phyloP scores from a whole-genome alignment of 345 rosid species.

The Salix udensis region DNA sequence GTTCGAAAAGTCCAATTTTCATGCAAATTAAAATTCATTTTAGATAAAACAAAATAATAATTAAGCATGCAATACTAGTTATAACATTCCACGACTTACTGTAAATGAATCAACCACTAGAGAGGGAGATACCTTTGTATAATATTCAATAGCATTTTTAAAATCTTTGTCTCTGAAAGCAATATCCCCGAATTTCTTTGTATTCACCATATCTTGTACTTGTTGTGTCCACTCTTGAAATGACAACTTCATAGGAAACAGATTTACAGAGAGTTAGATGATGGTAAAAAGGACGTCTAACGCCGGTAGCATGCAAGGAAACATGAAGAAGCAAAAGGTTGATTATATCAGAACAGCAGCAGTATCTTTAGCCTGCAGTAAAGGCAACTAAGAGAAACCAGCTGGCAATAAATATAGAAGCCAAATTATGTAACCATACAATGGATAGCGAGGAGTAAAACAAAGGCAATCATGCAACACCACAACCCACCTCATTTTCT shows the following conservation, averaged over 20 bases:
- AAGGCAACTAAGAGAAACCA: background rate
- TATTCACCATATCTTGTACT: conserved; percentile 92
- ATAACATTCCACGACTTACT: background rate
- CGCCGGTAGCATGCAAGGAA: too few species aligned
- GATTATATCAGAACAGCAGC: too few species aligned
- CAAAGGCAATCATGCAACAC: background rate
- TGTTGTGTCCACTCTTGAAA: conserved; percentile 99
- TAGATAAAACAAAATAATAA: background rate
- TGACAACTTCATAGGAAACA: conserved; percentile 52
- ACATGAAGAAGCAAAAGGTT: too few species aligned
- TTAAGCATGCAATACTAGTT: background rate
- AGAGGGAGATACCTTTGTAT: conserved; percentile 62
- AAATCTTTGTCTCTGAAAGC: conserved; percentile 94
- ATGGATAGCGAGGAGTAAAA: too few species aligned
- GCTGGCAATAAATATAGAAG: background rate
- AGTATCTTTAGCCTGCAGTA: background rate
- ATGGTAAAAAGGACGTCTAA: background rate
- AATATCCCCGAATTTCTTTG: conserved; percentile 87
- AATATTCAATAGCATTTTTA: conserved; percentile 79
- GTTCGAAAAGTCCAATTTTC: too few species aligned
- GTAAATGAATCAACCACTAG: background rate
- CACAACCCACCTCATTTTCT: conserved; percentile 55
- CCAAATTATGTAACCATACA: background rate
- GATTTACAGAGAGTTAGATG: conserved; percentile 14
- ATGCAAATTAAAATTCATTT: too few species aligned